Evolutionary conservation across 2,329 filamentous ascomycete genomes (phyloP), one percentile per base, ranked within the genome.

Genomic region (Clarireedia monteithiana): DNA sequence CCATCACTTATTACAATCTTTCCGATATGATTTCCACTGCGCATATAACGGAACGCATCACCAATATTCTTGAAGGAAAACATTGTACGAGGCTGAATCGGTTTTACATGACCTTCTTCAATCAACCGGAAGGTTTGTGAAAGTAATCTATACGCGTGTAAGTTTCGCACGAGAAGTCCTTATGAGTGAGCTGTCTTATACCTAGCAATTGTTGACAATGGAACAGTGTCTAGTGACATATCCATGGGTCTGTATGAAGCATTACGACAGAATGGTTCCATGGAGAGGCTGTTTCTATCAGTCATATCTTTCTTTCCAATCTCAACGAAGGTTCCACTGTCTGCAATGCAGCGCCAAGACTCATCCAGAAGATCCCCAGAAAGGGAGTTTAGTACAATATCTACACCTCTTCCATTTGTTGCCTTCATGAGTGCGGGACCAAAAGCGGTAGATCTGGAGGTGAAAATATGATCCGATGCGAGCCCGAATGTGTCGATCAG

Each of bases 11-110:
- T 57, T 6, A 75, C 67, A 5, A 75, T 66, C 53, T 77, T 77
- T 0, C 74, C 75, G 15, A 75, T 68, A 52, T 75, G 73, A 1
- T 67, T 61, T 0, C 73, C 74, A 26, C 63, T 64, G 53, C 74
- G 72, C 62, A 77, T 68, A 14, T 66, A 61, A 7, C 36, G 5
- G 15, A 64, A 48, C 17, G 60, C 61, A 17, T 53, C 49, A 12
- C 4, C 64, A 51, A 9, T 71, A 7, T 72, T 20, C 57, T 66
- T 51, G 71, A 62, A 61, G n/a, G 50, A 34, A 15, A 61, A 63
- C 6, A 38, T 14, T 12, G 49, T 56, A 12, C 59, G 26, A 6
- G 62, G 62, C 3, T 34, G 9, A 23, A 64, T 63, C 2, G 61
- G 60, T 42, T 56, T 59, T n/a, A 64, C 36, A 40, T 56, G 48